Conservation (phyloP, 202 grass and related monocot genomes). For the Zizania palustris region DNA sequence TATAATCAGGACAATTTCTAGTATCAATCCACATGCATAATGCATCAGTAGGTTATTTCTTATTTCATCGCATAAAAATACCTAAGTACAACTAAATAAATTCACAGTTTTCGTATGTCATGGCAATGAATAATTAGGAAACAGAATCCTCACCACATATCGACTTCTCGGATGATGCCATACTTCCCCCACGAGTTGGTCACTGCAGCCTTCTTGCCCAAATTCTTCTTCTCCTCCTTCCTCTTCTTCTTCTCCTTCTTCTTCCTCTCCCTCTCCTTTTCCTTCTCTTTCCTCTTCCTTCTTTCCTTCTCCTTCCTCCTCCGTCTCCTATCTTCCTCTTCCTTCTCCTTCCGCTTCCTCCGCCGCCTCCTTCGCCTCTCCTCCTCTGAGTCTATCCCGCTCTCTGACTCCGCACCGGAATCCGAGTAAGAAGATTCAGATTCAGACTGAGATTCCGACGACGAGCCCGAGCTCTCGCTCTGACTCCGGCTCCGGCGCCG, state of each 20-base stretch:
- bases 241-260: conserved; percentile 33
- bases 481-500: conserved; percentile 43
- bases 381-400: conserved; percentile 57
- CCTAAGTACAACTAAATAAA: neutral
- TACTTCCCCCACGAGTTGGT: conserved; percentile 96
- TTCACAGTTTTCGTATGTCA: neutral
- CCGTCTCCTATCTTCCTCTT: conserved; percentile 42
- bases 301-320: conserved; percentile 48
- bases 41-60: neutral
- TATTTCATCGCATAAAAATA: neutral
- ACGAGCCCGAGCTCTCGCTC: conserved; percentile 57
- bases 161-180: conserved; percentile 83
- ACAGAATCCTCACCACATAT: conserved; percentile 86
- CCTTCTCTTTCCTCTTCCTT: conserved; percentile 26
- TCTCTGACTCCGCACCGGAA: conserved; percentile 61
- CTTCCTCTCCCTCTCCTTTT: conserved; percentile 34
- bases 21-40: neutral
- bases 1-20: neutral
- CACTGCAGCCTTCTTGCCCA: conserved; percentile 73
- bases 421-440: conserved; percentile 54
- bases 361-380: conserved; percentile 52
- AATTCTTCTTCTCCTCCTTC: conserved; percentile 67
- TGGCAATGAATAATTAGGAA: neutral
- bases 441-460: conserved; percentile 38
- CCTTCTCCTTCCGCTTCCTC: conserved; percentile 50